Percentiles rank a stretch among this genome's conserved stretches.
Evolutionary conservation across 495 filamentous ascomycete genomes (phyloP).

Genomic region (Tuber microsphaerosporum): DNA sequence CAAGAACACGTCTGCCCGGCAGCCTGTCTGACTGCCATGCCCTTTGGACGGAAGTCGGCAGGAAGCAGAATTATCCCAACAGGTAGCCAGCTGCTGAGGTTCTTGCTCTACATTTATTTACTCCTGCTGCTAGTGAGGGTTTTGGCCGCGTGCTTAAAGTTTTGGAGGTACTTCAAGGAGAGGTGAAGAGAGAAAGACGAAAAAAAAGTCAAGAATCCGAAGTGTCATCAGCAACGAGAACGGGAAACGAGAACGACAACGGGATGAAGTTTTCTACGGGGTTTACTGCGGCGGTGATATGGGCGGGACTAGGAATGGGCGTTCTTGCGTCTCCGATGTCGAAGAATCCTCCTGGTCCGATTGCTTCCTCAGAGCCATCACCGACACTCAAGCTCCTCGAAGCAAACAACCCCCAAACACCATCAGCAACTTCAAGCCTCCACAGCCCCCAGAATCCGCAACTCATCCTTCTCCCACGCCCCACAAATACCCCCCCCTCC

Average conservation of each 20-base stretch:
- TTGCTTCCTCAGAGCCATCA: not conserved
- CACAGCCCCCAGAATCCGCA: not conserved
- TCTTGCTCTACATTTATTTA: constrained; percentile 1
- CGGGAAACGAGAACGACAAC: not conserved
- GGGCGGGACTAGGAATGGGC: not conserved
- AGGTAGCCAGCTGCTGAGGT: not conserved
- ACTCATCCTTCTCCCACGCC: not conserved
- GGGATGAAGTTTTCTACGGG: not conserved
- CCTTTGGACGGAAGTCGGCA: not conserved
- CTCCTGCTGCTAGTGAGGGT: not conserved
- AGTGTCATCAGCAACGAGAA: not conserved
- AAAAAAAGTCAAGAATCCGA: not conserved
- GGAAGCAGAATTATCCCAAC: not conserved
- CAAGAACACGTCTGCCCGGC: not conserved
- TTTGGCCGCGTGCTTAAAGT: not conserved
- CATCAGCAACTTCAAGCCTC: not conserved
- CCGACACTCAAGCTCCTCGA: not conserved
- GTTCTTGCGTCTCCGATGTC: not conserved
- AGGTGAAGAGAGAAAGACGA: not conserved
- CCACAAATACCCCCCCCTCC: not conserved
- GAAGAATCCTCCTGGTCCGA: not conserved
- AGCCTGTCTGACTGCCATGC: not conserved
- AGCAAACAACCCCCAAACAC: not conserved
- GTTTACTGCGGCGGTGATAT: not conserved
- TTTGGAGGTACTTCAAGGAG: not conserved